Evolutionary conservation across 129 eudicot genomes (phyloP).

Genomic region (Arctium lappa): DNA sequence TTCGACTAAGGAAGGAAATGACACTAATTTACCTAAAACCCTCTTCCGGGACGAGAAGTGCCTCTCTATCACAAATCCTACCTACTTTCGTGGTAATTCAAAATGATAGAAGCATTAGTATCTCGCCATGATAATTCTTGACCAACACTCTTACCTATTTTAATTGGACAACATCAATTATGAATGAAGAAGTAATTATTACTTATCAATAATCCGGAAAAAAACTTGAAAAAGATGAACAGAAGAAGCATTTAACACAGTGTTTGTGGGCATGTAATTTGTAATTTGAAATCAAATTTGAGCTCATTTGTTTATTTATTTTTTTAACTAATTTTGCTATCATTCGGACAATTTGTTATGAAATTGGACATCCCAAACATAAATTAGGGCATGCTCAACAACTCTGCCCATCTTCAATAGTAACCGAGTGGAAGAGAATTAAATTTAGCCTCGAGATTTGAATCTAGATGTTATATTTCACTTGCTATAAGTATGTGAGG

Average conservation of each 20-base stretch:
- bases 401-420: not conserved
- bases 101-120: not conserved
- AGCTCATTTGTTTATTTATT: not conserved
- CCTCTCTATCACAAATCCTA: not conserved
- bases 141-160: not conserved
- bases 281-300: not conserved
- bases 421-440: not conserved
- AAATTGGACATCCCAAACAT: not conserved
- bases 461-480: not conserved
- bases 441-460: not conserved
- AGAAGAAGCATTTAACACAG: not conserved
- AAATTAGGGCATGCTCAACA: not conserved
- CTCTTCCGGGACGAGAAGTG: not conserved
- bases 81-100: not conserved
- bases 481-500: not conserved
- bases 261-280: not conserved
- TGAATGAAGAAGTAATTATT: not conserved
- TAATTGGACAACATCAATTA: not conserved
- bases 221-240: not conserved
- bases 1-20: not conserved
- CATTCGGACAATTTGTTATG: not conserved
- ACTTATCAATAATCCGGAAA: not conserved
- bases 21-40: not conserved
- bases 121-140: not conserved
- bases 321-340: not conserved